Percentiles rank a stretch among this genome's conserved stretches.
Conservation (phyloP, 495 filamentous ascomycete genomes). For the Hypoxylon trugodes region DNA sequence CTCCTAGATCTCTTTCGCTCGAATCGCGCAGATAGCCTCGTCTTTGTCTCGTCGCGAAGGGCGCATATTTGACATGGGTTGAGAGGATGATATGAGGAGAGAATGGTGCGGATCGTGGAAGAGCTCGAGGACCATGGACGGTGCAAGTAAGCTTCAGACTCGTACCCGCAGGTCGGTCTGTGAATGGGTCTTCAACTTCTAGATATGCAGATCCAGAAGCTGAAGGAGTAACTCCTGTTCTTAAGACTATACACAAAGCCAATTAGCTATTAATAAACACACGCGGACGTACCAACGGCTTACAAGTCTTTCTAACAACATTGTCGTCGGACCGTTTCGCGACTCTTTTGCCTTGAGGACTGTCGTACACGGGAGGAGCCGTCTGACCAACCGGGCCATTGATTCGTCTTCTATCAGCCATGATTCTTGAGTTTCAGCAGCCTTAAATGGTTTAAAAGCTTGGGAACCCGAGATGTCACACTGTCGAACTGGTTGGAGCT, state of each 20-base stretch:
- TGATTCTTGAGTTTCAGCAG: conserved; percentile 46
- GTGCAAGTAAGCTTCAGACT: conserved; percentile 89
- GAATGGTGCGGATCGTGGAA: conserved; percentile 88
- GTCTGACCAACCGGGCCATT: conserved; percentile 87
- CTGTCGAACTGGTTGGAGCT: conserved; percentile 13
- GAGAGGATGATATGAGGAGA: conserved; percentile 89
- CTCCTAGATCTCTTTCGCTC: conserved; percentile 86
- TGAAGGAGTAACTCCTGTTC: conserved; percentile 91
- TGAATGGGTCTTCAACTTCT: conserved; percentile 74
- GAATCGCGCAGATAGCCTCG: conserved; percentile 88
- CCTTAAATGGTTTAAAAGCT: conserved; percentile 13
- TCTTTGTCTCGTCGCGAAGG: conserved; percentile 84
- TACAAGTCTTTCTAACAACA: conserved; percentile 85
- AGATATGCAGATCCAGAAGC: conserved; percentile 94
- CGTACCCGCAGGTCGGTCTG: conserved; percentile 58
- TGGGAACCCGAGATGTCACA: conserved; percentile 10
- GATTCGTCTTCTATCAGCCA: conserved; percentile 89
- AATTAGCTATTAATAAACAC: not conserved
- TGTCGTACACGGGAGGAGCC: conserved; percentile 72
- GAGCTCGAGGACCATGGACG: conserved; percentile 90
- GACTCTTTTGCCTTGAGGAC: conserved; percentile 45
- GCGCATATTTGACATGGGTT: conserved; percentile 93
- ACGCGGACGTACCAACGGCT: conserved; percentile 40
- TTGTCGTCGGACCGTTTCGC: conserved; percentile 61
- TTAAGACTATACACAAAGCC: conserved; percentile 68